Base-by-base conservation (phyloP, 129 eudicot species). In the Centrapalus pauciflorus region DNA sequence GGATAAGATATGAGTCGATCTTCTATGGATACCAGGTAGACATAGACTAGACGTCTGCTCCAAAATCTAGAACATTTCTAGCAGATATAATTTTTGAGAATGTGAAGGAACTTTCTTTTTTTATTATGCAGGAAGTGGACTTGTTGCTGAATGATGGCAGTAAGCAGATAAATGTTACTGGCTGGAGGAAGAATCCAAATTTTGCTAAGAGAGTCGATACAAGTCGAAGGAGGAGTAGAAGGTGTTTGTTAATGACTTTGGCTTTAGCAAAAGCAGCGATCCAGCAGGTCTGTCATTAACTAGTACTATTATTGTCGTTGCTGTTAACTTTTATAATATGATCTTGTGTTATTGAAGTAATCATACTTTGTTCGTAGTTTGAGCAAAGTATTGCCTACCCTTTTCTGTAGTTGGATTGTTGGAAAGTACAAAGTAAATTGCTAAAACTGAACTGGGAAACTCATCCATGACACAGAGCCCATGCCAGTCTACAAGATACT, bases 111-210 rank as follows among this genome's bases (percentile, higher is more conserved):
- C 17, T 25, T 50, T 27, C 21, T 40, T n/a, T n/a, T 27, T 55
- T 55, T 43, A 30, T 79, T 50, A 8, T 74, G 72, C 82, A 93
- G 98, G 98, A 93, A 80, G 98, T 93, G 56, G 98, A 93, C 75
- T 84, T 93, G 87, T 78, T 93, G 78, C 80, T 88, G 59, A 93
- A 93, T 84, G 98, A 93, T 80, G 98, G 98, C 37, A 93, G 98
- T 69, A 93, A 93, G 83, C 96, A 93, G 72, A 82, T 88, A 74
- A 93, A 88, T 74, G 95, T 86, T 50, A 63, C 83, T 17, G 87
- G 82, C 16, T 93, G 98, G 98, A 83, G 95, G 82, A 93, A 93
- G 71, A 82, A 77, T 82, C 70, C 81, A 70, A 60, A 72, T 77
- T 79, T 82, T 71, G 77, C 96, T 62, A 77, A 81, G 52, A 83